Evolutionary conservation across 768 basidiomycete genomes (phyloP).

Genomic region (Hypsizygus marmoreus): DNA sequence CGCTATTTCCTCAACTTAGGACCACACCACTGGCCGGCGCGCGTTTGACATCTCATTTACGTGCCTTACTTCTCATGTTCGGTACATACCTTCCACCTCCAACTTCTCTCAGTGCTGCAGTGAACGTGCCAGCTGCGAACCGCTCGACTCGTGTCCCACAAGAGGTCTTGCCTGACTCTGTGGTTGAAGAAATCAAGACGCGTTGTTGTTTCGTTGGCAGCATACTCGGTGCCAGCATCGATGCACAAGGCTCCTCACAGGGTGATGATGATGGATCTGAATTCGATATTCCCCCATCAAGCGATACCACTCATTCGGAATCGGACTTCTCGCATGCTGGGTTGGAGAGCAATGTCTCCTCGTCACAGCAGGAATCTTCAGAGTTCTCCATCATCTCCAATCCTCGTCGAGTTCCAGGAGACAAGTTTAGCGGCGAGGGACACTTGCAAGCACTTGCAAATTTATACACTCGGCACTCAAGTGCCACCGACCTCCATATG

Average conservation of each 20-base stretch:
- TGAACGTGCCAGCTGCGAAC: conserved; percentile 62
- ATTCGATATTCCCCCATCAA: conserved; percentile 42
- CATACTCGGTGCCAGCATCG: conserved; percentile 42
- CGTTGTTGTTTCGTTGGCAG: conserved; percentile 87
- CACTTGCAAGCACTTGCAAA: conserved; percentile 67
- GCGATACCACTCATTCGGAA: conserved; percentile 65
- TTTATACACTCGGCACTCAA: conserved; percentile 76
- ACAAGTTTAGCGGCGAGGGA: conserved; percentile 42
- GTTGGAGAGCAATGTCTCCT: conserved; percentile 48
- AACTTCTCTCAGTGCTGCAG: conserved; percentile 62
- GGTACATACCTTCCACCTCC: conserved; percentile 87
- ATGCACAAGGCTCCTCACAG: conserved; percentile 33
- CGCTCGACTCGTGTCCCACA: conserved; percentile 71
- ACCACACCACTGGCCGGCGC: conserved; percentile 90
- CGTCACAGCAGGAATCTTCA: conserved; percentile 53
- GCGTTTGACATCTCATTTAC: conserved; percentile 76
- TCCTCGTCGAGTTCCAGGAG: conserved; percentile 34
- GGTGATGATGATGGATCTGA: conserved; percentile 38
- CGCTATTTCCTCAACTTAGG: conserved; percentile 78
- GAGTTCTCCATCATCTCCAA: conserved; percentile 60
- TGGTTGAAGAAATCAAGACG: conserved; percentile 91
- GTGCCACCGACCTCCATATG: conserved; percentile 73
- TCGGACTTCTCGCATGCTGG: conserved; percentile 63
- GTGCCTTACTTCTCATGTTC: conserved; percentile 79
- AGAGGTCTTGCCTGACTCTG: conserved; percentile 74